Evolutionary conservation across 2,329 filamentous ascomycete genomes (phyloP).

Genomic region (Chrysosporium keratinophilum): DNA sequence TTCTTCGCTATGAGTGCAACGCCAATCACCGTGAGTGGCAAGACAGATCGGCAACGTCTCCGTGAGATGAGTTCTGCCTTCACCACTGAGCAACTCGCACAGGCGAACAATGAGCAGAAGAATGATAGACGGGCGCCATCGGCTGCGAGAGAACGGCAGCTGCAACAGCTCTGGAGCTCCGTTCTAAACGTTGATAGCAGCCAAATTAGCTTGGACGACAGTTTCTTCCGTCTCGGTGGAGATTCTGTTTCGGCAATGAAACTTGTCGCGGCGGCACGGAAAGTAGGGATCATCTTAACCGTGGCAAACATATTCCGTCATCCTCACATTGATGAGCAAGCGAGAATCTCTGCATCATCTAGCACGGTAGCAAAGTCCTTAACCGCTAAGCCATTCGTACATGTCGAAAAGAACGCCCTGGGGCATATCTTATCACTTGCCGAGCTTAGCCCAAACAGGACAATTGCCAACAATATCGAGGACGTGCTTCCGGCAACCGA

Average conservation of each 20-base stretch:
- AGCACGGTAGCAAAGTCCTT: slow-evolving; percentile 20
- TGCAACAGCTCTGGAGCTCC: slow-evolving; percentile 12
- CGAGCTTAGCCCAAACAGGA: slow-evolving; percentile 3
- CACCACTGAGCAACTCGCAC: slow-evolving; percentile 6
- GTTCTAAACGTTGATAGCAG: slow-evolving; percentile 6
- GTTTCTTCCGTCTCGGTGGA: slow-evolving; percentile 13
- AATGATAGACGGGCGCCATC: neutral
- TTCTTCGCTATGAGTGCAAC: slow-evolving; percentile 29
- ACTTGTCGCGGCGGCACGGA: slow-evolving; percentile 16
- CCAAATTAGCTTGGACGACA: slow-evolving; percentile 9
- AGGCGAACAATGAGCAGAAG: neutral
- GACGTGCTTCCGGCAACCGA: slow-evolving; percentile 37
- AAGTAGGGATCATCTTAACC: slow-evolving; percentile 4
- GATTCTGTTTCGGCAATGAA: slow-evolving; percentile 15
- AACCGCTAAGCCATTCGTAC: slow-evolving; percentile 1
- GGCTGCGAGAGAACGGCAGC: neutral
- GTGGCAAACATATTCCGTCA: slow-evolving; percentile 14
- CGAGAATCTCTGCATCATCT: slow-evolving; percentile 18
- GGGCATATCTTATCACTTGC: slow-evolving; percentile 2
- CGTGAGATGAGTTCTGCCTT: slow-evolving; percentile 18
- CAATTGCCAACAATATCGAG: neutral
- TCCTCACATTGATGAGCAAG: slow-evolving; percentile 7
- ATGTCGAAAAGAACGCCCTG: slow-evolving; percentile 6
- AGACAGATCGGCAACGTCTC: slow-evolving; percentile 27
- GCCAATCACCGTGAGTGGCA: slow-evolving; percentile 27